Conservation (phyloP, 2,329 filamentous ascomycete genomes). For the Plectosphaerella cucumerina region DNA sequence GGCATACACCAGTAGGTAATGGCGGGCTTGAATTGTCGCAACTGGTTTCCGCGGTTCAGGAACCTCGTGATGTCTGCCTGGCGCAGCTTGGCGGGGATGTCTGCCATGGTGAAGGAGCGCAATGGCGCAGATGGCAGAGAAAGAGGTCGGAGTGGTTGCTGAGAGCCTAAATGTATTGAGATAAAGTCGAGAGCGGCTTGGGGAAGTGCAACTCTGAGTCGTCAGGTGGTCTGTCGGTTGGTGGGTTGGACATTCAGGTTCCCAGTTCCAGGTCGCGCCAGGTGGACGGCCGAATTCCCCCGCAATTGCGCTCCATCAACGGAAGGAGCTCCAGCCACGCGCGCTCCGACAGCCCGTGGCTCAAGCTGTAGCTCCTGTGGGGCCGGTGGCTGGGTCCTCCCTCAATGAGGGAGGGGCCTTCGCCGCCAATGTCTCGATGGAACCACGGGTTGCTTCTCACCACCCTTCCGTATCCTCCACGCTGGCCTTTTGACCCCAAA, state of each 20-base stretch:
- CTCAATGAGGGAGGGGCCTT: neutral
- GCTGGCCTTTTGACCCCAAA: conserved; percentile 37
- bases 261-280: neutral
- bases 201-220: neutral
- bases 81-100: conserved; percentile 70
- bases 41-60: conserved; percentile 75
- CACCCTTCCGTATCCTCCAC: conserved; percentile 26
- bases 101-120: conserved; percentile 57
- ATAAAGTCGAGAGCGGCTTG: neutral
- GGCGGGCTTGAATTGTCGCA: conserved; percentile 80
- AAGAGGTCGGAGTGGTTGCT: neutral
- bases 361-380: conserved; percentile 15
- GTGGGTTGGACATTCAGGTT: neutral
- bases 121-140: neutral
- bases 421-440: conserved; percentile 1
- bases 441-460: conserved; percentile 9
- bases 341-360: conserved; percentile 1
- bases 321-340: neutral
- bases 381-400: conserved; percentile 7
- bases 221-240: neutral
- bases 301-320: neutral
- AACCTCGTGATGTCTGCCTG: conserved; percentile 80
- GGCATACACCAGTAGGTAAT: conserved; percentile 91
- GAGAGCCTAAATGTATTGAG: neutral
- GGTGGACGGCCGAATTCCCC: neutral